A percentile compares a stretch with the other conserved stretches of the same genome.
phyloP scores from a whole-genome alignment of 2,329 filamentous ascomycete species.

The Hymenoscyphus albidus region DNA sequence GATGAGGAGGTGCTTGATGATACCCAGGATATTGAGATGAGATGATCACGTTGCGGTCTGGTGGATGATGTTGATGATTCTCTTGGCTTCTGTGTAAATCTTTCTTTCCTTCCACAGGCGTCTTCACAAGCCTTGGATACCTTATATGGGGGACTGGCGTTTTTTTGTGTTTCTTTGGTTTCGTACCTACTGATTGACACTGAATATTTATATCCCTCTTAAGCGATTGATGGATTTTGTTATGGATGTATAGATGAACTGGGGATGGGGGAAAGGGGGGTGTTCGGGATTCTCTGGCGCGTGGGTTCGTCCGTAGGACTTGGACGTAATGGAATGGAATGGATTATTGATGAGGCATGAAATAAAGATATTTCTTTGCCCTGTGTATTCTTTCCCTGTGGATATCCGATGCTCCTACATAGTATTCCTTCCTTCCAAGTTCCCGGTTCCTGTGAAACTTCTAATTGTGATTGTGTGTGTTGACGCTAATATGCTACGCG shows the following conservation, averaged over 20 bases:
- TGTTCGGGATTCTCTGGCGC: not conserved
- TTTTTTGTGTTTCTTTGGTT: not conserved
- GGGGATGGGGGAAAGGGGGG: not conserved
- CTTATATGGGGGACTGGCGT: not conserved
- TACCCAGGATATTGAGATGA: slow-evolving; percentile 48
- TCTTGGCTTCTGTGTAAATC: not conserved
- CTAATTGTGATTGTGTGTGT: no score
- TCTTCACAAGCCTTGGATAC: not conserved
- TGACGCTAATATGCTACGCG: no score
- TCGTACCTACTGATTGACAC: no score
- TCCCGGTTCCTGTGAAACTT: no score
- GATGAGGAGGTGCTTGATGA: slow-evolving; percentile 56
- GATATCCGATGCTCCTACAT: no score
- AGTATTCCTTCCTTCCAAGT: no score
- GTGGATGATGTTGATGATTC: not conserved
- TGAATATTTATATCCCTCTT: slow-evolving; percentile 2
- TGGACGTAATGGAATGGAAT: no score
- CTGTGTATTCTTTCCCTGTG: no score
- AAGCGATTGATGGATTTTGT: not conserved
- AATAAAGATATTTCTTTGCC: no score
- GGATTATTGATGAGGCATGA: no score
- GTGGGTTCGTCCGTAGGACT: no score
- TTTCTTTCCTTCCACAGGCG: not conserved
- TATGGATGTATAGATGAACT: not conserved
- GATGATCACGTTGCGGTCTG: slow-evolving; percentile 2